phyloP scores from a whole-genome alignment of 2,329 filamentous ascomycete genomes.

The Aureobasidium namibiae region DNA sequence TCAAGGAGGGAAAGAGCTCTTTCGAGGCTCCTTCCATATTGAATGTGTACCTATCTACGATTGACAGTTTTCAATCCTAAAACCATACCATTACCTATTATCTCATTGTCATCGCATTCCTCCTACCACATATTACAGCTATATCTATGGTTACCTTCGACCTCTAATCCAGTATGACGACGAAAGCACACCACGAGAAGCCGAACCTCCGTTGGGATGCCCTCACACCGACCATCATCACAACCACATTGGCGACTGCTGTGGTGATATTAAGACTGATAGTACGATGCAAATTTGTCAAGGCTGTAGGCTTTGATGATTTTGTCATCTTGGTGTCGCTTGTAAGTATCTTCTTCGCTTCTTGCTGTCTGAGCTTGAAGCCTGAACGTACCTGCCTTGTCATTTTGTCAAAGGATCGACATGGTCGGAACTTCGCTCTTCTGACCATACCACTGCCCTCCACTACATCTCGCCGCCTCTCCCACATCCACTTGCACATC shows the following conservation, averaged over 20 bases:
- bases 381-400: neutral
- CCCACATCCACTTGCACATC: too few relatives aligned
- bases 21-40: neutral
- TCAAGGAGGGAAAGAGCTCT: neutral
- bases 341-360: slow-evolving; percentile 18
- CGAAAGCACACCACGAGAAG: neutral
- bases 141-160: neutral
- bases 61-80: neutral
- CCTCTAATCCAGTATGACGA: neutral
- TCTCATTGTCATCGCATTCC: neutral
- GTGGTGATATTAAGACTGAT: slow-evolving; percentile 29
- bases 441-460: too few relatives aligned
- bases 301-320: slow-evolving; percentile 29
- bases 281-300: slow-evolving; percentile 25
- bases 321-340: slow-evolving; percentile 28
- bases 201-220: slow-evolving; percentile 12
- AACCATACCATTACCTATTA: neutral
- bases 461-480: too few relatives aligned
- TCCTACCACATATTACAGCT: neutral
- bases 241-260: slow-evolving; percentile 22
- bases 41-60: neutral
- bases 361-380: slow-evolving; percentile 4
- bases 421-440: too few relatives aligned
- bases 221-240: slow-evolving; percentile 25
- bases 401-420: too few relatives aligned